Percentiles rank a stretch among this genome's conserved stretches.
phyloP scores from a whole-genome alignment of 1,139 yeast genomes.

The Scheffersomyces lignicola region DNA sequence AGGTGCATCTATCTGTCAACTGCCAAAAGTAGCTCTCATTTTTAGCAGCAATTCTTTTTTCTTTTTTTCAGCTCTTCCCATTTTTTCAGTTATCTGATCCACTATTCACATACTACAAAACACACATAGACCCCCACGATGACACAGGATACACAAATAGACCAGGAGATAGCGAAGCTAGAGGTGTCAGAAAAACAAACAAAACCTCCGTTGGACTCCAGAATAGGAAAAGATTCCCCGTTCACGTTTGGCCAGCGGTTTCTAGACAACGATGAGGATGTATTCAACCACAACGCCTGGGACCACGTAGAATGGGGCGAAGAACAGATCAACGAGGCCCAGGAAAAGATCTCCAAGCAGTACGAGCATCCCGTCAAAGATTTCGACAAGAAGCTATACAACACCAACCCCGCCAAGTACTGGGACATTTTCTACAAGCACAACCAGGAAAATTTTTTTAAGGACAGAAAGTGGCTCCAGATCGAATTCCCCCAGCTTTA shows the following conservation, averaged over 20 bases:
- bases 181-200: slow-evolving; percentile 11
- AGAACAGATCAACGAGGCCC: slow-evolving; percentile 77
- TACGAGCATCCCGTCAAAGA: slow-evolving; percentile 81
- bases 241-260: slow-evolving; percentile 89
- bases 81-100: no score
- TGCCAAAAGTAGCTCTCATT: no score
- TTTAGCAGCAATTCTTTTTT: no score
- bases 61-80: slow-evolving; percentile 6
- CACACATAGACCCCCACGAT: slow-evolving; percentile 7
- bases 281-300: slow-evolving; percentile 95
- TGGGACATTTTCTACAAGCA: slow-evolving; percentile 95
- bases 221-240: slow-evolving; percentile 85
- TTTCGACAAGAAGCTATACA: slow-evolving; percentile 76
- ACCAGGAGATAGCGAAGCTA: slow-evolving; percentile 2
- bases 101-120: no score
- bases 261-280: slow-evolving; percentile 71
- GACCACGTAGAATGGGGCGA: slow-evolving; percentile 99
- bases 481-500: slow-evolving; percentile 89
- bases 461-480: slow-evolving; percentile 94
- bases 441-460: slow-evolving; percentile 90
- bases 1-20: no score
- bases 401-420: slow-evolving; percentile 84
- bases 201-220: slow-evolving; percentile 44
- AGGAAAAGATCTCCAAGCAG: slow-evolving; percentile 73
- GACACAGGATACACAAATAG: slow-evolving; percentile 7